Evolutionary conservation across 331 rosid genomes (phyloP), one percentile per base, ranked within the genome.

Genomic region (Acacia pycnantha): DNA sequence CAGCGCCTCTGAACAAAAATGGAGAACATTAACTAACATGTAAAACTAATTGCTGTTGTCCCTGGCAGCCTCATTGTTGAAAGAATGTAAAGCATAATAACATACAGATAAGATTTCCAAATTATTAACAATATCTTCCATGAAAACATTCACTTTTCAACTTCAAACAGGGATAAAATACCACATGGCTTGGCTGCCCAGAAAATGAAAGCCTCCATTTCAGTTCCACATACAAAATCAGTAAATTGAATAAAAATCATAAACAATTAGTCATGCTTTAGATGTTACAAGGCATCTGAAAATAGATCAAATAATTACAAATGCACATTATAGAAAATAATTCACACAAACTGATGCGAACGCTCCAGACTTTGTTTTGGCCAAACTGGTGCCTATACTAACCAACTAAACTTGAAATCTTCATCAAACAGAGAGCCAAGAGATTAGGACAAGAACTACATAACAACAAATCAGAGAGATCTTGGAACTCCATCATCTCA

Each of bases 1-100:
- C 97, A 29, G 97, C 94, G 74, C 98, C 99, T 89, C 99, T 95
- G 86, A 69, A 74, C 70, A 61, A 33, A 78, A 77, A 77, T 51
- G 18, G 31, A 33, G 44, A 81, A 73, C 74, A 14, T 61, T 53
- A 78, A 54, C 67, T 1, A 24, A 77, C 77, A 46, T 24, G 41
- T 14, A 72, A 26, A 72, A 72, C 14, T 0, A 72, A 46, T 16
- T 54, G 33, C 27, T 66, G 27, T 21, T 26, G 6, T 51, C 79
- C 27, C 50, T 37, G 27, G 69, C 54, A 77, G 78, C 51, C 35
- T 72, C 64, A n/a, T 54, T 73, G 27, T 19, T n/a, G 10, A 41
- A 47, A 72, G 59, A 13, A 14, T 73, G 41, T 15, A 26, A 56
- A 35, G 58, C 33, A 79, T 22, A 59, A 66, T 48, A 41, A 18